These are phyloP conservation scores for Boletus rubescentipes DNA, from an alignment of 768 basidiomycete species.

Conservation along the genomic window DNA sequence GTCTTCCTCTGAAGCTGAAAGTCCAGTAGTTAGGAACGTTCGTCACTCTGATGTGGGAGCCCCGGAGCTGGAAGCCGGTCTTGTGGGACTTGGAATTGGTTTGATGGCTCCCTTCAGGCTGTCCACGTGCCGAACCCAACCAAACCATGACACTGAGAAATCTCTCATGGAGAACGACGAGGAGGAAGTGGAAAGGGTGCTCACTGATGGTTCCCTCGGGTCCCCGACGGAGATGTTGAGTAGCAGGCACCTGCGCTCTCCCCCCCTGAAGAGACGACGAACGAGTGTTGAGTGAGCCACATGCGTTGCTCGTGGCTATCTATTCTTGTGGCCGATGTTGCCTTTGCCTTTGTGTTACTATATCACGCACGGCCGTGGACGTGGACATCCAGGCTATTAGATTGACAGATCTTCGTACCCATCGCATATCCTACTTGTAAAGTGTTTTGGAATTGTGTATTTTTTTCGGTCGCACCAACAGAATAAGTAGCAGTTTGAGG, in stretches of 20 bases:
- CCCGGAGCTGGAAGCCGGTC: constrained; percentile 33
- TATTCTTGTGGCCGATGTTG: constrained; percentile 20
- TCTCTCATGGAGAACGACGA: constrained; percentile 29
- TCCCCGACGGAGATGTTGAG: constrained; percentile 25
- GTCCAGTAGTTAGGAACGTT: constrained; percentile 46
- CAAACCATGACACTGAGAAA: constrained; percentile 8
- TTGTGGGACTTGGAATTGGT: constrained; percentile 40
- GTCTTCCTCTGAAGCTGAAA: constrained; percentile 40
- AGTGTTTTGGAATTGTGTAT: constrained; percentile 34
- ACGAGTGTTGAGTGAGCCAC: constrained; percentile 27
- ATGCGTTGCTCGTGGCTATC: constrained; percentile 24
- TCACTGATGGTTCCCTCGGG: constrained; percentile 20
- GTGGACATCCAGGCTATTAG: constrained; percentile 1
- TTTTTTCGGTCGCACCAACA: constrained; percentile 13
- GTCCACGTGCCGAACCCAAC: constrained; percentile 37
- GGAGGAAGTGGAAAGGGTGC: constrained; percentile 34
- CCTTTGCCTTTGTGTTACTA: constrained; percentile 10
- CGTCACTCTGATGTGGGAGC: constrained; percentile 22
- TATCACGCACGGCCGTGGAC: constrained; percentile 13
- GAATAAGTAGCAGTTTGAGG: not conserved
- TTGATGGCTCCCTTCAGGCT: constrained; percentile 57
- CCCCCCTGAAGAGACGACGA: constrained; percentile 54
- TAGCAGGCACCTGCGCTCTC: constrained; percentile 28
- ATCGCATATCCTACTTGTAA: constrained; percentile 32
- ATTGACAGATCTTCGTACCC: constrained; percentile 8